These are phyloP conservation scores for Antrodiella citrinella DNA, from an alignment of 768 basidiomycete genomes.

Conservation along the genomic window DNA sequence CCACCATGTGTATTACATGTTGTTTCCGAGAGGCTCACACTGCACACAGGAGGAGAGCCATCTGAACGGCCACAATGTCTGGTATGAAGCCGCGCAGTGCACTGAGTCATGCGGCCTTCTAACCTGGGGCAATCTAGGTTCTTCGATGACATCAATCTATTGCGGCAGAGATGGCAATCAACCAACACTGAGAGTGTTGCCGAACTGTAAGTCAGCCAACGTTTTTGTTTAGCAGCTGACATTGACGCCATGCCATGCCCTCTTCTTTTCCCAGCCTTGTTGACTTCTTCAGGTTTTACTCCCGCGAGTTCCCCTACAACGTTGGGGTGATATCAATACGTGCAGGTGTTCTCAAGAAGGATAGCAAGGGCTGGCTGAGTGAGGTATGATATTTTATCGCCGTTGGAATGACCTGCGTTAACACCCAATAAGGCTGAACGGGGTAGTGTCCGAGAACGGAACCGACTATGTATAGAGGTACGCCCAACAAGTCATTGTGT, in stretches of 20 bases:
- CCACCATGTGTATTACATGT: not conserved
- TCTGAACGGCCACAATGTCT: slow-evolving; percentile 74
- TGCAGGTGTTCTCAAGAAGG: slow-evolving; percentile 82
- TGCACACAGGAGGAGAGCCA: slow-evolving; percentile 64
- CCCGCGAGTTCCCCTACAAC: slow-evolving; percentile 88
- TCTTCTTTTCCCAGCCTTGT: slow-evolving; percentile 66
- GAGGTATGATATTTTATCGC: too few species aligned
- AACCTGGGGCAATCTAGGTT: slow-evolving; percentile 45
- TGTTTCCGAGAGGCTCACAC: slow-evolving; percentile 9
- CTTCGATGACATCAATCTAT: slow-evolving; percentile 93
- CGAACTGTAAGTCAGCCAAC: slow-evolving; percentile 56
- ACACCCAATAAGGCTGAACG: not conserved
- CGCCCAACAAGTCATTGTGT: slow-evolving; percentile 15
- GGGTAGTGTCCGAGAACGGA: slow-evolving; percentile 61
- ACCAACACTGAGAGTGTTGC: slow-evolving; percentile 88
- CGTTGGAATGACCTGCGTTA: too few species aligned
- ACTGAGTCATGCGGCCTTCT: slow-evolving; percentile 1
- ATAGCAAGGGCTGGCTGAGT: slow-evolving; percentile 90
- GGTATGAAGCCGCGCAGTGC: slow-evolving; percentile 33
- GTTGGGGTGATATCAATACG: slow-evolving; percentile 88
- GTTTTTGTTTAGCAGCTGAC: slow-evolving; percentile 8
- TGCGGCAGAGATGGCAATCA: slow-evolving; percentile 91
- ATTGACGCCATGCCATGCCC: not conserved
- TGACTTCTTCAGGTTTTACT: slow-evolving; percentile 96
- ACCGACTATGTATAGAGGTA: slow-evolving; percentile 96